These are phyloP conservation scores for Populus davidiana DNA, from an alignment of 345 rosid species.

Conservation along the genomic window DNA sequence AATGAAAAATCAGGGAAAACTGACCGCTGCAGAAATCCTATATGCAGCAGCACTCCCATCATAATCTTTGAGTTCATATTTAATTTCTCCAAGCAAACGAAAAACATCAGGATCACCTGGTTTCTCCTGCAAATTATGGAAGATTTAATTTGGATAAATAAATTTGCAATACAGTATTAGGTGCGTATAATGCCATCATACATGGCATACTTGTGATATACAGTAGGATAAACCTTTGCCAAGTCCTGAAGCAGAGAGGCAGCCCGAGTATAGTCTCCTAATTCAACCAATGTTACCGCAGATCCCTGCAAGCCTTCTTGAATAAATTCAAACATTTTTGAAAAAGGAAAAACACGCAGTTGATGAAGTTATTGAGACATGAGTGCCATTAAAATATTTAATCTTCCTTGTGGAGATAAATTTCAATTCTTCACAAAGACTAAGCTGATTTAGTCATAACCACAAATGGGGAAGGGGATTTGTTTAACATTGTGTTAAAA, in stretches of 20 bases:
- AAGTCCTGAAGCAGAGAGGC: conserved; percentile 65
- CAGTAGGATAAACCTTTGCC: conserved; percentile 53
- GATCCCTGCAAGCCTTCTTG: conserved; percentile 66
- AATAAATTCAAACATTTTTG: conserved; percentile 14
- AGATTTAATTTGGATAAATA: conserved; percentile 18
- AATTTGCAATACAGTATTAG: conserved; percentile 8
- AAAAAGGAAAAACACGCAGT: too few relatives aligned
- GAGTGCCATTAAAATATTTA: too few relatives aligned
- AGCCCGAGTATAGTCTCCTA: conserved; percentile 77
- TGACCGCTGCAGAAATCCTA: conserved; percentile 59
- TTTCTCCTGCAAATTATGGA: conserved; percentile 57
- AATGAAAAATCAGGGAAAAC: conserved; percentile 5
- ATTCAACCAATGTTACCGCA: conserved; percentile 74
- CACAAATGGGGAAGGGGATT: too few relatives aligned
- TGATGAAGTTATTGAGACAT: too few relatives aligned
- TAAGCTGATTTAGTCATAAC: too few relatives aligned
- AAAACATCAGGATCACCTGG: conserved; percentile 75
- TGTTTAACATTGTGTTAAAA: too few relatives aligned
- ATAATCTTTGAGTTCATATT: conserved; percentile 80
- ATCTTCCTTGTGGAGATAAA: too few relatives aligned
- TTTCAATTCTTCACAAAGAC: too few relatives aligned
- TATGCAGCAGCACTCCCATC: conserved; percentile 86
- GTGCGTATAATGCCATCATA: background rate
- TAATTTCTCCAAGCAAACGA: conserved; percentile 90
- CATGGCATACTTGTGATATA: conserved; percentile 1